Conservation (phyloP, 2,329 filamentous ascomycete genomes). For the Colletotrichum tofieldiae region DNA sequence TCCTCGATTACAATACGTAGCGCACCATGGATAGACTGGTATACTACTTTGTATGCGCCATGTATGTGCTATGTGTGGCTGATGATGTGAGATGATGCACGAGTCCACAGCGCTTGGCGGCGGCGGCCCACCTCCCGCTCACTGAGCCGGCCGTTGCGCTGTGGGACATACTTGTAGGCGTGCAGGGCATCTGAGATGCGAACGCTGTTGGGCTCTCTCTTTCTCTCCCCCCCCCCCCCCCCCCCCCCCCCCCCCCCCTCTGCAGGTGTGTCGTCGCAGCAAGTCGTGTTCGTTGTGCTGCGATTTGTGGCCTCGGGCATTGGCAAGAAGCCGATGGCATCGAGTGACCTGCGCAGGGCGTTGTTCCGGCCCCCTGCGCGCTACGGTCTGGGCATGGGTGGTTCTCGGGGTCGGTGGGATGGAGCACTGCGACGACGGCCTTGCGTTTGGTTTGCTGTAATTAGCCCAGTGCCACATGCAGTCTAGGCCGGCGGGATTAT, state of each 20-base stretch:
- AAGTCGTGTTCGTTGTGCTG: background rate
- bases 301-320: conserved; percentile 19
- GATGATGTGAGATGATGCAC: conserved; percentile 8
- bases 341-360: conserved; percentile 22
- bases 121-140: too few relatives aligned
- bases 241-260: too few relatives aligned
- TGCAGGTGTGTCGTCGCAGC: too few relatives aligned
- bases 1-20: too few relatives aligned
- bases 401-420: background rate
- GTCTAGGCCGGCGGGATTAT: background rate
- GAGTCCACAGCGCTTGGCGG: background rate
- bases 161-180: too few relatives aligned
- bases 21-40: too few relatives aligned
- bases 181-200: background rate
- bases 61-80: background rate
- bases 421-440: background rate
- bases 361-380: conserved; percentile 24
- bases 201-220: too few relatives aligned
- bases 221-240: too few relatives aligned
- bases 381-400: background rate
- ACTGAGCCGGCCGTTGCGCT: too few relatives aligned
- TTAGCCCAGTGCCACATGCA: background rate
- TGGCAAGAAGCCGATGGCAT: conserved; percentile 35
- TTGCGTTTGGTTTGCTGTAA: background rate
- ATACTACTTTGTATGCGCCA: too few relatives aligned